These are phyloP conservation scores for Medicago lupulina DNA, from an alignment of 306 rosid genomes.

Conservation along the genomic window DNA sequence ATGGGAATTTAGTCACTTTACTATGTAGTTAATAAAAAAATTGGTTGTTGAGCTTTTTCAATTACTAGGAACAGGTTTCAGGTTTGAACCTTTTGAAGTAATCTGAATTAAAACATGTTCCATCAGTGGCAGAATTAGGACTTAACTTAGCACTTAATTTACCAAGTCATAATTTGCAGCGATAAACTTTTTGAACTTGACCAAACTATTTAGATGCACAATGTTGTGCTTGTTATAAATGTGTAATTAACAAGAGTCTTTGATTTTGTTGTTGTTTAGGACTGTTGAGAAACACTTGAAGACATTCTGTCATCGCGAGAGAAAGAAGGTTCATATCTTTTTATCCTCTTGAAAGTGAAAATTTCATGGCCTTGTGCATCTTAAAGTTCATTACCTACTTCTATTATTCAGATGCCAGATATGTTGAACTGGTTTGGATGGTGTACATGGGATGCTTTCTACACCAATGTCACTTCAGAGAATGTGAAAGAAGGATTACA, in stretches of 20 bases:
- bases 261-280: conserved; percentile 49
- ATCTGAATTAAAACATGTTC: conserved; percentile 1
- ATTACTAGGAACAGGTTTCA: conserved; percentile 9
- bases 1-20: background rate
- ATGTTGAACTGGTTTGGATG: conserved; percentile 95
- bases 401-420: conserved; percentile 82
- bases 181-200: conserved; percentile 4
- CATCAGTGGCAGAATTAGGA: background rate
- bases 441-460: conserved; percentile 99
- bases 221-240: conserved; percentile 2
- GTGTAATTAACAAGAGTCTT: background rate
- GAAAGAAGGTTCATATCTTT: conserved; percentile 69
- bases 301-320: conserved; percentile 81
- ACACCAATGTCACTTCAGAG: conserved; percentile 76
- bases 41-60: background rate
- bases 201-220: conserved; percentile 4
- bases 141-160: background rate
- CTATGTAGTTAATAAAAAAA: conserved; percentile 2
- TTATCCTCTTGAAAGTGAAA: conserved; percentile 3
- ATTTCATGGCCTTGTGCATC: background rate
- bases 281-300: conserved; percentile 79
- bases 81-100: background rate
- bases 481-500: conserved; percentile 80
- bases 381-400: background rate
- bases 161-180: no score